A percentile compares a stretch with the other conserved stretches of the same genome.
Conservation (phyloP, 495 filamentous ascomycete species). For the Annulohypoxylon nitens region DNA sequence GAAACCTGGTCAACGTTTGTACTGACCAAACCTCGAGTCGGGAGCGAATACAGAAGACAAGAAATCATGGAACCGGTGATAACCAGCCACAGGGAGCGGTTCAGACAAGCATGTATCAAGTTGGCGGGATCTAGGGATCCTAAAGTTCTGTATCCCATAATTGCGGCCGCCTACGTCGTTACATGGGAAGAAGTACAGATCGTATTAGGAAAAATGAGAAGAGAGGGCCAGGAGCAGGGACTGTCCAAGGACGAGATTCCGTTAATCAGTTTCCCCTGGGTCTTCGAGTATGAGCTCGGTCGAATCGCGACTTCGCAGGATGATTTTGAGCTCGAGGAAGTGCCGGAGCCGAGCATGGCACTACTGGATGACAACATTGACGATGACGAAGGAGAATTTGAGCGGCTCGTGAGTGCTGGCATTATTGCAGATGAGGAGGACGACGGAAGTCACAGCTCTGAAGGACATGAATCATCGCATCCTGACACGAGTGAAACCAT, state of each 20-base stretch:
- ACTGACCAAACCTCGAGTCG: constrained; percentile 73
- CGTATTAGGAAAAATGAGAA: constrained; percentile 45
- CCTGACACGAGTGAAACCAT: background rate
- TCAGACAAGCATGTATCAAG: constrained; percentile 72
- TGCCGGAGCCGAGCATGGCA: constrained; percentile 34
- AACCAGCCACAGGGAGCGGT: constrained; percentile 71
- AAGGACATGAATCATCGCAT: background rate
- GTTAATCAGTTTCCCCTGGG: constrained; percentile 93
- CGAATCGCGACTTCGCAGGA: constrained; percentile 67
- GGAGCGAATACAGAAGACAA: constrained; percentile 84
- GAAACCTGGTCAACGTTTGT: constrained; percentile 91
- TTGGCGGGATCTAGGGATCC: constrained; percentile 70
- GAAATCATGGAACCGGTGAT: constrained; percentile 82
- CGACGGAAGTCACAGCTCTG: background rate
- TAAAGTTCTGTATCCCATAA: constrained; percentile 72
- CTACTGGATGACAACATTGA: constrained; percentile 29
- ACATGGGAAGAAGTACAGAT: constrained; percentile 76
- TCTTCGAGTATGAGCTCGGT: constrained; percentile 81
- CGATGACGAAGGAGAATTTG: constrained; percentile 47
- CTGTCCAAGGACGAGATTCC: constrained; percentile 66
- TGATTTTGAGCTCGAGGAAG: constrained; percentile 36
- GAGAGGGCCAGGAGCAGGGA: constrained; percentile 41
- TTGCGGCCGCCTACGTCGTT: constrained; percentile 87
- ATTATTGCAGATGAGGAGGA: constrained; percentile 14
- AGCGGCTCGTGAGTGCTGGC: constrained; percentile 24